phyloP scores from a whole-genome alignment of 2,329 filamentous ascomycete species.

The Fusarium coicis region DNA sequence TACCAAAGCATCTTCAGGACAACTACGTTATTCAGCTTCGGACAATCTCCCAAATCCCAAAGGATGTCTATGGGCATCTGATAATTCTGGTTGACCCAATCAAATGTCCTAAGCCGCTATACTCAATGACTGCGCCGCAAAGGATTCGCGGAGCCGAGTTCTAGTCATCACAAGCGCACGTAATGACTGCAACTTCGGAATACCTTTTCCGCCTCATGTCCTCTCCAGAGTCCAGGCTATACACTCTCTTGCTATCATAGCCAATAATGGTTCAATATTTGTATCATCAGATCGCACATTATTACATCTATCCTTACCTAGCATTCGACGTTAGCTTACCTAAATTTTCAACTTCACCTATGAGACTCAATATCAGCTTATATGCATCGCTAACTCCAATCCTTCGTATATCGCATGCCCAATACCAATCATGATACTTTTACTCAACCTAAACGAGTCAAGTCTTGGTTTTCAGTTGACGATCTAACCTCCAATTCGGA shows the following conservation, averaged over 20 bases:
- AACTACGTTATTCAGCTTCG: too few relatives aligned
- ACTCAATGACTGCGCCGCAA: rapidly evolving
- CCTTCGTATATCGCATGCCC: neutral
- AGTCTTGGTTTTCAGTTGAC: neutral
- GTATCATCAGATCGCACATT: rapidly evolving
- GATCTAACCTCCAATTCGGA: neutral
- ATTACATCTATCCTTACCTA: neutral
- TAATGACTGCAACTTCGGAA: rapidly evolving
- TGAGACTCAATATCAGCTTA: neutral
- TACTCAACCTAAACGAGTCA: neutral
- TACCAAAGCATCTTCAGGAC: neutral
- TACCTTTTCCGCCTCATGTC: rapidly evolving
- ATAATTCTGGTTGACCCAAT: neutral
- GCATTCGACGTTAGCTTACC: neutral
- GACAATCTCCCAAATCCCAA: neutral
- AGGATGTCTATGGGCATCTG: too few relatives aligned
- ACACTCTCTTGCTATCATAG: rapidly evolving
- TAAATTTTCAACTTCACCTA: neutral
- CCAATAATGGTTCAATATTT: rapidly evolving
- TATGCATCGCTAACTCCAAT: neutral
- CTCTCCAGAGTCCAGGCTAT: rapidly evolving
- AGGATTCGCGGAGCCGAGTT: neutral
- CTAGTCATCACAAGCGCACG: neutral
- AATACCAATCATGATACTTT: neutral
- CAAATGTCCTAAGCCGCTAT: too few relatives aligned